A percentile compares a stretch with the other conserved stretches of the same genome.
These are phyloP conservation scores for Antitrichia curtipendula DNA, from an alignment of 225 moss, liverwort and hornwort genomes.

Conservation along the genomic window DNA sequence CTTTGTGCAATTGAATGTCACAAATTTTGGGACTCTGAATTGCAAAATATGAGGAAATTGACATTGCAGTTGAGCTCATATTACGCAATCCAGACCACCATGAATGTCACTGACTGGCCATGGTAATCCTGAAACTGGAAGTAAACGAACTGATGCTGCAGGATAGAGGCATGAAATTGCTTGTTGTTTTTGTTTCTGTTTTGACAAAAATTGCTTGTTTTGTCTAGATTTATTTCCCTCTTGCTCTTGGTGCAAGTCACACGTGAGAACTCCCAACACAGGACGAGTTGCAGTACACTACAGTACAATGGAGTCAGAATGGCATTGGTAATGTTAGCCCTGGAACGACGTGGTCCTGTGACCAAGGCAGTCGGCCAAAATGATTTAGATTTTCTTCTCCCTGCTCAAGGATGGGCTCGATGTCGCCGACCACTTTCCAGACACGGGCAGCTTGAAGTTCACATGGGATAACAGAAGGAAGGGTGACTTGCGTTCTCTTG, in stretches of 20 bases:
- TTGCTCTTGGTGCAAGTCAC: neutral
- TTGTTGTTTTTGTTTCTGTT: neutral
- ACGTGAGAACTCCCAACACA: neutral
- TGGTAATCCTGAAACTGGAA: neutral
- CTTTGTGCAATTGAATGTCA: neutral
- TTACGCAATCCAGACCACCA: neutral
- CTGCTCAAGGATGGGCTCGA: no score
- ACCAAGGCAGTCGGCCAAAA: neutral
- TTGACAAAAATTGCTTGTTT: neutral
- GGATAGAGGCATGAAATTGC: neutral
- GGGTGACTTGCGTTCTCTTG: no score
- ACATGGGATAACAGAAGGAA: no score
- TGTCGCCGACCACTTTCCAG: no score
- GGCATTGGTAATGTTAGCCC: neutral
- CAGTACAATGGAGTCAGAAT: no score
- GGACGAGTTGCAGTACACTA: neutral
- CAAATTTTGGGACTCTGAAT: no score
- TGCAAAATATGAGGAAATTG: neutral
- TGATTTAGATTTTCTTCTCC: no score
- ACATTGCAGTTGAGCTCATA: neutral
- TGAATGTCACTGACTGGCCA: neutral
- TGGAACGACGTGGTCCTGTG: neutral
- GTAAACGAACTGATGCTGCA: neutral
- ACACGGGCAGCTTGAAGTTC: no score
- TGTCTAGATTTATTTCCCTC: neutral